phyloP scores from a whole-genome alignment of 1,284 basidiomycete genomes.

The Rhodotorula sp. region DNA sequence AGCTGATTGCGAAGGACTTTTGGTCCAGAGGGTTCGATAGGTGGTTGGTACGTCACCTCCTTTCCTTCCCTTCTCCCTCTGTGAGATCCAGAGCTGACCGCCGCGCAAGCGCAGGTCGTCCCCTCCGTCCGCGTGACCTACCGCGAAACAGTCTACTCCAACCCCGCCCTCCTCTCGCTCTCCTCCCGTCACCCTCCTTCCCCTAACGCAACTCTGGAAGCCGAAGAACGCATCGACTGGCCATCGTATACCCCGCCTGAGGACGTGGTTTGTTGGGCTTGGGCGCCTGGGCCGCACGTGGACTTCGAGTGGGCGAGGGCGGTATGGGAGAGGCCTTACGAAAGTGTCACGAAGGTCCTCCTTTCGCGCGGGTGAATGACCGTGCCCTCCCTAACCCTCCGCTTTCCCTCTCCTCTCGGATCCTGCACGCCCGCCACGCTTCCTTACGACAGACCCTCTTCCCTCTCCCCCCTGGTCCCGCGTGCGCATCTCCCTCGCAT shows the following conservation, averaged over 20 bases:
- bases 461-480: no score
- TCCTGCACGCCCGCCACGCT: no score
- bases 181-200: background rate
- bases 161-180: constrained; percentile 23
- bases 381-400: background rate
- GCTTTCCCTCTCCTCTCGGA: no score
- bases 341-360: background rate
- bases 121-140: constrained; percentile 37
- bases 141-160: constrained; percentile 11
- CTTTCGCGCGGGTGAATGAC: background rate
- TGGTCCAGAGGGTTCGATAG: constrained; percentile 33
- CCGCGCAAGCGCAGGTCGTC: constrained; percentile 8
- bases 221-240: constrained; percentile 19
- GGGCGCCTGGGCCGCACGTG: constrained; percentile 23
- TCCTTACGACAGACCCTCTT: no score
- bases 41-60: constrained; percentile 23
- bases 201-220: background rate
- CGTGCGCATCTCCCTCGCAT: no score
- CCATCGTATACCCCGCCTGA: constrained; percentile 4
- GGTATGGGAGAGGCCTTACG: constrained; percentile 6
- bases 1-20: constrained; percentile 34
- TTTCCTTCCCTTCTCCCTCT: background rate
- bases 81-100: no score
- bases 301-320: constrained; percentile 25
- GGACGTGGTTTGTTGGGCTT: constrained; percentile 21